phyloP scores from a whole-genome alignment of 495 filamentous ascomycete genomes.

The Penicillium chermesinum region DNA sequence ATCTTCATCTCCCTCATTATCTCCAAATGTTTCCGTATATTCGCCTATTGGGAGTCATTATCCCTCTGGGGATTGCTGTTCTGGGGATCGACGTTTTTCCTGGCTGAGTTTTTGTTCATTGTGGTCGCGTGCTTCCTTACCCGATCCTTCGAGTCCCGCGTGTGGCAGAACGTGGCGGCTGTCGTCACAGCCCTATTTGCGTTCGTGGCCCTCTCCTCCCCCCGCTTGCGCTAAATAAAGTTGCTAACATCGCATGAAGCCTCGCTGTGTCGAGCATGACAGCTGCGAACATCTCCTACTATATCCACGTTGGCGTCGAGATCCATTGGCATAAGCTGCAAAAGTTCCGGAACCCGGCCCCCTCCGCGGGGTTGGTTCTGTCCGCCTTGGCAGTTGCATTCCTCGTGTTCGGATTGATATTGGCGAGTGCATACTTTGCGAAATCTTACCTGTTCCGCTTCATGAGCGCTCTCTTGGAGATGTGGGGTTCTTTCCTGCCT shows the following conservation, averaged over 20 bases:
- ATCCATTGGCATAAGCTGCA: slow-evolving; percentile 12
- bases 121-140: slow-evolving; percentile 13
- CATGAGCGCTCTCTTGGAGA: slow-evolving; percentile 3
- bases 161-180: slow-evolving; percentile 5
- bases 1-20: slow-evolving; percentile 16
- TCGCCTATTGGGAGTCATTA: slow-evolving; percentile 14
- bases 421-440: slow-evolving; percentile 9
- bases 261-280: slow-evolving; percentile 3
- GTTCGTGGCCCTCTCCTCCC: slow-evolving; percentile 4
- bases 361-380: slow-evolving; percentile 1
- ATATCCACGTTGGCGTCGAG: slow-evolving; percentile 10
- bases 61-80: slow-evolving; percentile 4
- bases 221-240: too few relatives aligned
- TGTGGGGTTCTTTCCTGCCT: slow-evolving; percentile 8
- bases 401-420: slow-evolving; percentile 1
- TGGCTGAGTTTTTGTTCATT: slow-evolving; percentile 20
- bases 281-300: slow-evolving; percentile 14
- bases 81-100: slow-evolving; percentile 24
- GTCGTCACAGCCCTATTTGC: slow-evolving; percentile 4
- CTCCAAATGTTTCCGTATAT: slow-evolving; percentile 23
- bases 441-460: slow-evolving; percentile 8
- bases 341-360: slow-evolving; percentile 1
- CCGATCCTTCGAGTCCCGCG: slow-evolving; percentile 6
- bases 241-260: slow-evolving; percentile 4
- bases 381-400: slow-evolving; percentile 5